Percentiles rank a stretch among this genome's conserved stretches.
Conservation (phyloP, 192 early-diverging fungal species). For the Haplosporangium gracile region DNA sequence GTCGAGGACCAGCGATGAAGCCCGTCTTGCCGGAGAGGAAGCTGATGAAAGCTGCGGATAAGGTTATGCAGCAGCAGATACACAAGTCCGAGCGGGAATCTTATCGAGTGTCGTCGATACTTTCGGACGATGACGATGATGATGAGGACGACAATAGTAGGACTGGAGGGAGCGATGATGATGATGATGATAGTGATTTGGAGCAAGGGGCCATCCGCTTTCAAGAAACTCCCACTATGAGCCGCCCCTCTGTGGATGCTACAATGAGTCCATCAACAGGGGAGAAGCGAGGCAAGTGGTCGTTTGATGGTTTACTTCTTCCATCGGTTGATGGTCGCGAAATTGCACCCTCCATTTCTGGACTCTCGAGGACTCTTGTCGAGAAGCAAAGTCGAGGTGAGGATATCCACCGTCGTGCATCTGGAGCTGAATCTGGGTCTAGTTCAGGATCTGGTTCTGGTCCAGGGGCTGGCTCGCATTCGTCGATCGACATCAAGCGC, state of each 20-base stretch:
- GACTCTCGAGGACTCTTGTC: conserved; percentile 20
- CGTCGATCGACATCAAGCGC: conserved; percentile 26
- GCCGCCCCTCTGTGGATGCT: too few species aligned
- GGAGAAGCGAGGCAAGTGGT: not conserved
- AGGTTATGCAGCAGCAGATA: not conserved
- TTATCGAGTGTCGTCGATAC: conserved; percentile 11
- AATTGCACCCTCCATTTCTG: conserved; percentile 19
- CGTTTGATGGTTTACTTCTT: not conserved
- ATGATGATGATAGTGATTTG: conserved; percentile 29
- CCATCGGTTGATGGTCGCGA: not conserved
- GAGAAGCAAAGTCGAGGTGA: conserved; percentile 42
- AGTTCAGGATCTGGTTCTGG: not conserved
- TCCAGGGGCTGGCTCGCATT: not conserved
- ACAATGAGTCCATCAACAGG: not conserved
- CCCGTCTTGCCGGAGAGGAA: conserved; percentile 17
- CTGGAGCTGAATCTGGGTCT: not conserved
- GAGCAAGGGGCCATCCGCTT: conserved; percentile 18
- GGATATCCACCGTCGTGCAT: conserved; percentile 10
- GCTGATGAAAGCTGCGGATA: conserved; percentile 18
- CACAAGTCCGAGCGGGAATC: not conserved
- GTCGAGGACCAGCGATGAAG: conserved; percentile 16
- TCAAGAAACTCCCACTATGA: not conserved
- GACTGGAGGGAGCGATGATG: conserved; percentile 3
- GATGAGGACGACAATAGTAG: not conserved
- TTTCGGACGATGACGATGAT: conserved; percentile 31